Conservation (phyloP, 495 filamentous ascomycete species). For the Cercophora scortea region DNA sequence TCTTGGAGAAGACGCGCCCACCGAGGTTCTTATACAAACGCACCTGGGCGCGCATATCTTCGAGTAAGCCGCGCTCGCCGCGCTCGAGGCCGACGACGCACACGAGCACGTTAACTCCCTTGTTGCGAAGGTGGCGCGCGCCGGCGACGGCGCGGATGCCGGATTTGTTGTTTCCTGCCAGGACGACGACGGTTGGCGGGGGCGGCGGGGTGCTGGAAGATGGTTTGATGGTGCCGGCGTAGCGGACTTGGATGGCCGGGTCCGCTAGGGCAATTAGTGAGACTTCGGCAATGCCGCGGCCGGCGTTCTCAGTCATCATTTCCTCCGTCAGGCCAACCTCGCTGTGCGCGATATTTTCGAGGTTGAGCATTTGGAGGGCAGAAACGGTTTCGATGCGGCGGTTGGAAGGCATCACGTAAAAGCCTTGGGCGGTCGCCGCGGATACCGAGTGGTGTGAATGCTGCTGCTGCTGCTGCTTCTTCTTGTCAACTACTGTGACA, state of each 20-base stretch:
- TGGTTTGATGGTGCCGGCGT: slow-evolving; percentile 27
- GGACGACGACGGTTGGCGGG: slow-evolving; percentile 61
- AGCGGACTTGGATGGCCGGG: slow-evolving; percentile 44
- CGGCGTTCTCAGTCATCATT: slow-evolving; percentile 86
- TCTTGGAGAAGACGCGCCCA: slow-evolving; percentile 54
- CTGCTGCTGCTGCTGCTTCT: slow-evolving; percentile 24
- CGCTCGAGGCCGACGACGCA: slow-evolving; percentile 76
- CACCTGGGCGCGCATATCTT: slow-evolving; percentile 64
- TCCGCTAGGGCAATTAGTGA: slow-evolving; percentile 56
- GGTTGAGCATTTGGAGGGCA: slow-evolving; percentile 77
- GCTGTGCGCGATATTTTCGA: slow-evolving; percentile 78
- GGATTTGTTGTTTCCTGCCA: slow-evolving; percentile 82
- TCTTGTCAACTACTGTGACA: slow-evolving; percentile 20
- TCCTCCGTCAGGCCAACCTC: slow-evolving; percentile 82
- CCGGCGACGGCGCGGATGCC: slow-evolving; percentile 80
- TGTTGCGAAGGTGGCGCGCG: slow-evolving; percentile 76
- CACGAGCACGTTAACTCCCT: slow-evolving; percentile 67
- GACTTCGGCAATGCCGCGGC: slow-evolving; percentile 77
- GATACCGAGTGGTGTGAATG: slow-evolving; percentile 7
- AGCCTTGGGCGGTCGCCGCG: slow-evolving; percentile 17
- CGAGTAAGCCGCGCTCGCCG: slow-evolving; percentile 55
- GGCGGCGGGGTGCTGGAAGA: slow-evolving; percentile 12
- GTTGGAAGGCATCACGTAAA: slow-evolving; percentile 53
- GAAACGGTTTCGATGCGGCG: slow-evolving; percentile 72
- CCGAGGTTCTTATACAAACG: slow-evolving; percentile 71